Base-by-base conservation (phyloP, 75 land plant species). In the Isoetes taiwanensis region DNA sequence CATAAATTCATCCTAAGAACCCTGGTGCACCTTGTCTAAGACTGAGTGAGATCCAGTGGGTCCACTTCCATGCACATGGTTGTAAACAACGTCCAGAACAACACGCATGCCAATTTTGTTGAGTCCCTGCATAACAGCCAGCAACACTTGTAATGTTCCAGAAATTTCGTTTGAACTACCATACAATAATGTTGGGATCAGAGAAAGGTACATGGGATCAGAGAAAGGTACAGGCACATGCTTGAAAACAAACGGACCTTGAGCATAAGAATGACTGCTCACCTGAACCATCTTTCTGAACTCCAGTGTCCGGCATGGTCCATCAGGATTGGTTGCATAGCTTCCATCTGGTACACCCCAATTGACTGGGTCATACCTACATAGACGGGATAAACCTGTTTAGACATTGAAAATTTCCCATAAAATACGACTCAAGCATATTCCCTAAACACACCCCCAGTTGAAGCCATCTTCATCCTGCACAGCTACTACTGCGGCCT, bases 321-420 rank as follows among this genome's bases (percentile, higher is more conserved):
- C 88, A 72, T 76, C 69, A 43, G 97, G 80, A 52, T 91, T 59
- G 52, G 76, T 80, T 23, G 97, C 73, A 71, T 91, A 91, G 62
- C 88, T 91, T 56, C 97, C 97, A 63, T 91, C 90, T 24, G 97
- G 97, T 28, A 91, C 94, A 32, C 97, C 94, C 94, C 94, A 91
- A 23, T 83, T 60, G 35, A 86, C 81, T 43, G 97, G 97, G 58
- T 91, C 76, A 67, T 91, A 91, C 34, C 97, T 91, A 52, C 6
- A 46, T n/a, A n/a, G n/a, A n/a, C n/a, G n/a, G n/a, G n/a, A n/a
- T n/a, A n/a, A n/a, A n/a, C n/a, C n/a, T n/a, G n/a, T n/a, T n/a
- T n/a, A n/a, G n/a, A n/a, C 33, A 0, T 41, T 42, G 24, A 35
- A 35, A 35, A 25, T 25, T 4, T 53, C 55, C 9, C 19, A 53